These are phyloP conservation scores for Kalaharituber pfeilii DNA, from an alignment of 2,329 filamentous ascomycete species.

Conservation along the genomic window DNA sequence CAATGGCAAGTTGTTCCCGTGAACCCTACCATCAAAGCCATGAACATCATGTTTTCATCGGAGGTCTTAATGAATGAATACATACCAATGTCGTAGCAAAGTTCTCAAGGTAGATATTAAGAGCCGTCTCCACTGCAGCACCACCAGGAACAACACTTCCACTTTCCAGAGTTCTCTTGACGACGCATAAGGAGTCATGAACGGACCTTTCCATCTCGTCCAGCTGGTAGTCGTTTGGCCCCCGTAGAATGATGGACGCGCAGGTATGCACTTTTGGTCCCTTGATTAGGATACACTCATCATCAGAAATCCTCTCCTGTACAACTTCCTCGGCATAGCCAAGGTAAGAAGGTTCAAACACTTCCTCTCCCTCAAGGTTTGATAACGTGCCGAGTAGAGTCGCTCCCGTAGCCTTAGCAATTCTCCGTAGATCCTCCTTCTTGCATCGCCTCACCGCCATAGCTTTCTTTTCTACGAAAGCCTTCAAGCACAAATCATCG, in stretches of 20 bases:
- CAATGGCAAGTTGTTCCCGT: slow-evolving; percentile 91
- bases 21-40: slow-evolving; percentile 52
- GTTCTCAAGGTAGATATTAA: slow-evolving; percentile 98
- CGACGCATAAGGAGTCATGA: slow-evolving; percentile 88
- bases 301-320: slow-evolving; percentile 97
- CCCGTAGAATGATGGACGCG: slow-evolving; percentile 87
- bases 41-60: no score
- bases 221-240: slow-evolving; percentile 86
- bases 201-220: slow-evolving; percentile 99
- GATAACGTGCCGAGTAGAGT: slow-evolving; percentile 85
- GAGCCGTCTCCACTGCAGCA: slow-evolving; percentile 91
- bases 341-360: slow-evolving; percentile 77
- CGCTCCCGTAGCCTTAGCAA: slow-evolving; percentile 88
- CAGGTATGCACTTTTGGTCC: slow-evolving; percentile 88
- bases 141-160: slow-evolving; percentile 93
- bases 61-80: slow-evolving; percentile 16
- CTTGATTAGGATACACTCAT: slow-evolving; percentile 94
- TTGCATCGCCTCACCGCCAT: slow-evolving; percentile 95
- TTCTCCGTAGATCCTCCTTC: slow-evolving; percentile 92
- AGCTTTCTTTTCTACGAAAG: slow-evolving; percentile 82
- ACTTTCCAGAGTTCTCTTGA: slow-evolving; percentile 92
- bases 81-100: slow-evolving; percentile 84
- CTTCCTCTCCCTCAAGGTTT: slow-evolving; percentile 93
- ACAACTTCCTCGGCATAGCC: slow-evolving; percentile 87
- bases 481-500: slow-evolving; percentile 85